A percentile compares a stretch with the other conserved stretches of the same genome.
These are phyloP conservation scores for Yamadazyma pseudoaaseri DNA, from an alignment of 1,139 yeast species.

Conservation along the genomic window DNA sequence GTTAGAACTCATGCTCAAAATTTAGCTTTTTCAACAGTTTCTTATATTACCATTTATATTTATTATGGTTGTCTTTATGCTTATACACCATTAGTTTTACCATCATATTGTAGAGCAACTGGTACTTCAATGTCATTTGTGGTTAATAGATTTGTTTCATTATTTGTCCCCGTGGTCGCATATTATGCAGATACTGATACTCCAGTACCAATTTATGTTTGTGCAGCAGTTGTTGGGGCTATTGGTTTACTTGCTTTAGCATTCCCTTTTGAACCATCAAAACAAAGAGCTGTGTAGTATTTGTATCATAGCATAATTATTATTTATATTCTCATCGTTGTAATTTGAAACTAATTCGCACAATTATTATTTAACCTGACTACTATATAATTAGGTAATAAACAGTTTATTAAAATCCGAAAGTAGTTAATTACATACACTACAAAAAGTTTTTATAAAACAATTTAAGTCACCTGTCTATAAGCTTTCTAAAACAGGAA, in stretches of 20 bases:
- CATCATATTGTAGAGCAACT: conserved; percentile 53
- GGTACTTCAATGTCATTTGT: conserved; percentile 53
- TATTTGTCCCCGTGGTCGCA: conserved; percentile 51
- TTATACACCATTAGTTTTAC: conserved; percentile 59
- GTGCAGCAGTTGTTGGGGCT: conserved; percentile 51
- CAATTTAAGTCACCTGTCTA: too few relatives aligned
- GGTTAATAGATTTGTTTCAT: conserved; percentile 47
- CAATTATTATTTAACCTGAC: too few relatives aligned
- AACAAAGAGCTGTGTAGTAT: conserved; percentile 18
- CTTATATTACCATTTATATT: conserved; percentile 48
- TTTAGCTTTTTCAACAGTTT: conserved; percentile 51
- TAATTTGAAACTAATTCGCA: too few relatives aligned
- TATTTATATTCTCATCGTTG: too few relatives aligned
- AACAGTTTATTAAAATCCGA: too few relatives aligned
- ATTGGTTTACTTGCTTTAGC: conserved; percentile 40
- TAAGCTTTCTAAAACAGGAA: too few relatives aligned
- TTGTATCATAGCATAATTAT: too few relatives aligned
- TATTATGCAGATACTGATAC: conserved; percentile 44
- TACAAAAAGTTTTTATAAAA: too few relatives aligned
- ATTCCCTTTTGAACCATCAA: conserved; percentile 49
- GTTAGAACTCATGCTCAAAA: conserved; percentile 48
- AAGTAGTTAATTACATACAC: too few relatives aligned
- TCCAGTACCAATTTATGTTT: conserved; percentile 53
- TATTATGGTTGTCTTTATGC: conserved; percentile 57
- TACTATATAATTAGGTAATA: too few relatives aligned